Base-by-base conservation (phyloP, 2,329 filamentous ascomycete species). In the Metarhizium brunneum region DNA sequence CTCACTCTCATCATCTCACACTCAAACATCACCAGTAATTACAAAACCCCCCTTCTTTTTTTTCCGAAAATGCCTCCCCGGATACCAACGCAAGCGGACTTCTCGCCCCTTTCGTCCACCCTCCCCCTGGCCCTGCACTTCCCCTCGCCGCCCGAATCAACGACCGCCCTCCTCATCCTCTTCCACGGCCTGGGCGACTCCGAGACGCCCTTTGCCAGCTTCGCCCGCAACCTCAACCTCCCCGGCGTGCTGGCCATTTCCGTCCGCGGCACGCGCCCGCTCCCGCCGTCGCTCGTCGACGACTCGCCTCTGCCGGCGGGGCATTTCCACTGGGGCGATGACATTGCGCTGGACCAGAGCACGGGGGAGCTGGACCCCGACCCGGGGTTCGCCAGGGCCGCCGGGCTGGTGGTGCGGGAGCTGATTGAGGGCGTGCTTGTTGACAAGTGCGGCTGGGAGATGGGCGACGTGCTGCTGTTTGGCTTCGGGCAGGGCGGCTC, bases 151-250 rank as follows among this genome's bases (percentile, higher is more conserved):
- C 73, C 80, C 42, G 82, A 87, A 58, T 80, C 80, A 13, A 82
- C 86, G 10, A 87, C 84, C 47, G 86, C 92, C 63, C 78, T 95
- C 62, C 82, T 95, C 59, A 73, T 95, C 65, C 81, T 95, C 53
- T 83, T 95, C 56, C 91, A 95, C 70, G 90, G 90, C 60, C 81
- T 95, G 13, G 91, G 91, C 59, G 91, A 95, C 72, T 83, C 80
- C 38, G 81, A 89, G 57, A 65, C 68, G 3, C 77, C 87, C 40
- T 95, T 94, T 68, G 79, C 82, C 57, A 72, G 73, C 48, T 87
- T 95, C 58, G 88, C 85, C 20, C 75, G 76, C 56, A 83, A 82
- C 61, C 72, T 95, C 58, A 76, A 80, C 58, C 81, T 95, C 3
- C 90, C 90, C 0, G 88, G 91, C 64, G 91, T 91, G 53, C 80